Conservation (phyloP, 2,329 filamentous ascomycete species). For the Aspergillus novoparasiticus region DNA sequence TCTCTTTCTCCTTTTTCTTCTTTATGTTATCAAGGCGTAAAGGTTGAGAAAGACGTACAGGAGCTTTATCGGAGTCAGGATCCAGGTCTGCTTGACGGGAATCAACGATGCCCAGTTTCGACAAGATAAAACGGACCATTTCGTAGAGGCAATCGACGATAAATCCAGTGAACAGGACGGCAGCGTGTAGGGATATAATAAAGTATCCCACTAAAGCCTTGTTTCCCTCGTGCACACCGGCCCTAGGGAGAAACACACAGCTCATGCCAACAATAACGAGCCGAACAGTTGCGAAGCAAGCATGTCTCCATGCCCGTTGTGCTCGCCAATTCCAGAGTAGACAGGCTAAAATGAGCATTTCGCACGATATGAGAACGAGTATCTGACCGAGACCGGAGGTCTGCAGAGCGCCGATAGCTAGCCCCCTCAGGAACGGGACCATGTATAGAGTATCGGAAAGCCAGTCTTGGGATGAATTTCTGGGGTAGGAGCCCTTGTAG, state of each 20-base stretch:
- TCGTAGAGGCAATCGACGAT: background rate
- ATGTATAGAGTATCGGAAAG: slow-evolving; percentile 10
- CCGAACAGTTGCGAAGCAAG: background rate
- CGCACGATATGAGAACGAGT: slow-evolving; percentile 6
- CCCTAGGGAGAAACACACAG: slow-evolving; percentile 2
- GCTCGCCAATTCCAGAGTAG: background rate
- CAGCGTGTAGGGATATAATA: background rate
- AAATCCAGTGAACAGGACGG: background rate
- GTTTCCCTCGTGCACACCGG: background rate
- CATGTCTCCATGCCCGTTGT: background rate
- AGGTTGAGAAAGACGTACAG: background rate
- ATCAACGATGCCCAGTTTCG: background rate
- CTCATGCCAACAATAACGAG: background rate
- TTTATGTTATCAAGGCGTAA: too few relatives aligned
- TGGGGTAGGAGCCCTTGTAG: background rate
- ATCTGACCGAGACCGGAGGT: slow-evolving; percentile 11
- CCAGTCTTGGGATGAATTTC: background rate
- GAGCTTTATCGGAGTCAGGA: background rate
- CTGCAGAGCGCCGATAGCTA: slow-evolving; percentile 15
- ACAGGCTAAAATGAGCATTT: slow-evolving; percentile 2
- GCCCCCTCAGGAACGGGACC: slow-evolving; percentile 11
- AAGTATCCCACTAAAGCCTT: background rate
- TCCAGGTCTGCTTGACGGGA: background rate
- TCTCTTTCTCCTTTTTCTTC: too few relatives aligned
- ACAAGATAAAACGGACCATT: background rate